Evolutionary conservation across 2,329 filamentous ascomycete genomes (phyloP), one percentile per base, ranked within the genome.

Genomic region (Colletotrichum cereale): DNA sequence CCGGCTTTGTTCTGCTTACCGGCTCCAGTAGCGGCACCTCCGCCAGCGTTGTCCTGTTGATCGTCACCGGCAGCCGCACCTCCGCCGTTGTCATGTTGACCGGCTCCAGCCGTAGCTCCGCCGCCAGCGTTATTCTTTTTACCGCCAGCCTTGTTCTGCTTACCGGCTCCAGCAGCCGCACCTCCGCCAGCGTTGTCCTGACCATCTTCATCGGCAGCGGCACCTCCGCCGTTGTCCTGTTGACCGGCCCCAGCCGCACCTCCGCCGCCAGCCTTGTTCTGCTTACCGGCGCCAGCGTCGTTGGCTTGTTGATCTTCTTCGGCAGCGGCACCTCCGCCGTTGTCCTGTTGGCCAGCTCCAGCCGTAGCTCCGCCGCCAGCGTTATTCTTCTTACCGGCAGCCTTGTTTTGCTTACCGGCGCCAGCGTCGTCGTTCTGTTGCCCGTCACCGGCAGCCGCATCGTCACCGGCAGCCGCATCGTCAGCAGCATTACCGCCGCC

Each of bases 1-100:
- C 24, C 50, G 36, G 53, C 36, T 34, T 55, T 31, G 42, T 66
- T 58, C 40, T n/a, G n/a, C n/a, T n/a, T n/a, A n/a, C n/a, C n/a
- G n/a, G n/a, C n/a, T n/a, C n/a, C n/a, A n/a, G n/a, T n/a, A n/a
- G n/a, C n/a, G n/a, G n/a, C n/a, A n/a, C 47, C 42, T 55, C n/a
- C 29, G 12, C 0, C 66, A 4, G 52, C 55, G 2, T 42, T 29
- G 42, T 60, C n/a, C 36, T 36, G 5, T 34, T 16, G 44, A n/a
- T 60, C 42, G 4, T 26, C 26, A 3, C 18, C 50, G 48, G n/a
- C 48, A 6, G 29, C 47, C 2, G 44, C n/a, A 26, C 16, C 42
- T 2, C 24, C 62, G 14, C 11, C 40, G 2, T 14, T 42, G 3
- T 26, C 44, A 31, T 29, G 21, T 10, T 44, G n/a, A 2, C 31